These are phyloP conservation scores for Pseudomonodictys pantanalensis DNA, from an alignment of 495 filamentous ascomycete species.

Conservation along the genomic window DNA sequence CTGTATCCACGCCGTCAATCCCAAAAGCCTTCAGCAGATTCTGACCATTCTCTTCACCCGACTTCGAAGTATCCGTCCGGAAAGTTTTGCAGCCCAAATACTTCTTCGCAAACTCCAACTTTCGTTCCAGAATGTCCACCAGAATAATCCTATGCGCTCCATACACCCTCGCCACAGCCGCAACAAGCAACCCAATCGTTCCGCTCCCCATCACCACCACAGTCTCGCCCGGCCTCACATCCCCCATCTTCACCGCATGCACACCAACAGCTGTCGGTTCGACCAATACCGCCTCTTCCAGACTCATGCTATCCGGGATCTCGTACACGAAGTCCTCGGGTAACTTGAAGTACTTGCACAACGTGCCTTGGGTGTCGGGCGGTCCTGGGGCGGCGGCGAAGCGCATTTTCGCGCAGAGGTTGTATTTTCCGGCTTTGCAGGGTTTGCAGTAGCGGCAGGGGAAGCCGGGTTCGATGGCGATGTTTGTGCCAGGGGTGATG, in stretches of 20 bases:
- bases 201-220: slow-evolving; percentile 57
- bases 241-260: slow-evolving; percentile 51
- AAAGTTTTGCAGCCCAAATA: slow-evolving; percentile 41
- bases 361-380: slow-evolving; percentile 42
- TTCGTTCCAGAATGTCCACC: slow-evolving; percentile 52
- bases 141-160: slow-evolving; percentile 53
- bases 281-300: slow-evolving; percentile 54
- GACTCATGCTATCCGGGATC: slow-evolving; percentile 47
- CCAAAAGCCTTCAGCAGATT: slow-evolving; percentile 28
- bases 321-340: slow-evolving; percentile 58
- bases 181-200: slow-evolving; percentile 55
- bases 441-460: slow-evolving; percentile 33
- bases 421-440: slow-evolving; percentile 31
- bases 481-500: slow-evolving; percentile 26
- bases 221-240: slow-evolving; percentile 47
- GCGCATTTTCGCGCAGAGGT: slow-evolving; percentile 28
- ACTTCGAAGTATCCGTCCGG: slow-evolving; percentile 30
- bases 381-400: slow-evolving; percentile 31
- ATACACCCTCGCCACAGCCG: slow-evolving; percentile 52
- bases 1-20: slow-evolving; percentile 51
- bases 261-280: slow-evolving; percentile 56
- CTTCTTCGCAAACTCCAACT: slow-evolving; percentile 52
- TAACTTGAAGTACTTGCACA: slow-evolving; percentile 54
- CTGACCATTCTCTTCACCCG: slow-evolving; percentile 48
- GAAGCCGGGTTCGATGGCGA: slow-evolving; percentile 36